Evolutionary conservation across 2,329 filamentous ascomycete genomes (phyloP).

Genomic region (Aspergillus fructus): DNA sequence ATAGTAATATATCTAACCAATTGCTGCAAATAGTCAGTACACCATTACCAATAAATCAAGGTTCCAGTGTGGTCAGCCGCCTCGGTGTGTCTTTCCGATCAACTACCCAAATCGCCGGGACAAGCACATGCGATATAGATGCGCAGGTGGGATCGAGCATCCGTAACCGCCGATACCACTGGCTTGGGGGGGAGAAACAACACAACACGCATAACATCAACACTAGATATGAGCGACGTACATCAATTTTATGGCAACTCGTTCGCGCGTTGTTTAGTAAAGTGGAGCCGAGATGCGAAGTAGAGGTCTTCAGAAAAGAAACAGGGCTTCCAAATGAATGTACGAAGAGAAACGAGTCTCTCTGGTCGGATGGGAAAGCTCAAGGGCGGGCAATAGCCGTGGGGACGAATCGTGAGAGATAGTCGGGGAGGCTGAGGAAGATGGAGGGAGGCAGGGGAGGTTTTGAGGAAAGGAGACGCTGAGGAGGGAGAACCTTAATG

Average conservation of each 20-base stretch:
- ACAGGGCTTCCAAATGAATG: constrained; percentile 39
- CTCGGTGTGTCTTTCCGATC: not conserved
- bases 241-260: constrained; percentile 28
- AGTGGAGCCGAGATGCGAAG: constrained; percentile 18
- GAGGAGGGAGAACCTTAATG: not conserved
- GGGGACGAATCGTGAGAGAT: constrained; percentile 21
- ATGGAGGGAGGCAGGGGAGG: constrained; percentile 22
- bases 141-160: not conserved
- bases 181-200: not conserved
- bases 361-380: constrained; percentile 44
- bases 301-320: constrained; percentile 22
- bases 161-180: not conserved
- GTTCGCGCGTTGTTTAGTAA: constrained; percentile 24
- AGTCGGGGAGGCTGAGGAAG: constrained; percentile 24
- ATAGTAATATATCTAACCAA: constrained; percentile 3
- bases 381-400: constrained; percentile 25
- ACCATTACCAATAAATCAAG: not conserved
- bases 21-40: constrained; percentile 1
- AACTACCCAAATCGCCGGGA: not conserved
- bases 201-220: not conserved
- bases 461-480: constrained; percentile 7
- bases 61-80: not conserved
- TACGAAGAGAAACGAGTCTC: constrained; percentile 39
- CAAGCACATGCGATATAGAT: not conserved
- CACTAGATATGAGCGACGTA: constrained; percentile 21